Conservation (phyloP, 768 basidiomycete species). For the Scleroderma citrinum region DNA sequence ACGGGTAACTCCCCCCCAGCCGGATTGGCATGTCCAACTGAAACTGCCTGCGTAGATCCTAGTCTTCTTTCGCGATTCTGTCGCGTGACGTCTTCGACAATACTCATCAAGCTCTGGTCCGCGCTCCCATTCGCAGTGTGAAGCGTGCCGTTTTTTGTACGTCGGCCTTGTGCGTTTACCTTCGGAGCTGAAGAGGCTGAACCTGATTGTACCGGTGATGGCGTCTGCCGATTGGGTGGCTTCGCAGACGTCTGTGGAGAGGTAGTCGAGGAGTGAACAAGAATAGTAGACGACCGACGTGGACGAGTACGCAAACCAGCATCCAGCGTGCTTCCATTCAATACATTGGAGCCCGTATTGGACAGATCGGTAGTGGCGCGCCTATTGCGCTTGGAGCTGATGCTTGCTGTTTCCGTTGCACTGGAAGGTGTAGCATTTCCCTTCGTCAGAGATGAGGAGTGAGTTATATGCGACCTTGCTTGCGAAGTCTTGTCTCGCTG, state of each 20-base stretch:
- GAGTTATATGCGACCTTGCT: not conserved
- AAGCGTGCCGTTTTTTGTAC: not conserved
- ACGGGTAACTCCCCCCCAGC: not conserved
- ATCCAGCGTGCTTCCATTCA: not conserved
- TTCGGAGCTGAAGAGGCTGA: not conserved
- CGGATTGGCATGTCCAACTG: not conserved
- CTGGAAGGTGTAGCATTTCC: not conserved
- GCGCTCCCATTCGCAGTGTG: slow-evolving; percentile 13
- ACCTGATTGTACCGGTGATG: not conserved
- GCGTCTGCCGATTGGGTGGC: not conserved
- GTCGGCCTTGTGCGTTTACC: slow-evolving; percentile 5
- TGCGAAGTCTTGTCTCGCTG: not conserved
- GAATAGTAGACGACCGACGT: not conserved
- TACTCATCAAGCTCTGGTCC: slow-evolving; percentile 52
- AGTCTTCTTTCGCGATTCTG: slow-evolving; percentile 27
- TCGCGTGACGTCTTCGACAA: slow-evolving; percentile 56
- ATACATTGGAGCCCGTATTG: not conserved
- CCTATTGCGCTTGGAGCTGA: not conserved
- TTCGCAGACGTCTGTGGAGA: not conserved
- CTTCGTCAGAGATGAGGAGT: slow-evolving; percentile 4
- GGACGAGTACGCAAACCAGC: not conserved
- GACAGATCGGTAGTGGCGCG: slow-evolving; percentile 7
- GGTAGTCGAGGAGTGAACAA: too few relatives aligned
- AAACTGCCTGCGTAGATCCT: not conserved
- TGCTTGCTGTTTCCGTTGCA: not conserved